Conservation (phyloP, 2,329 filamentous ascomycete species). For the Botrytis tulipae region DNA sequence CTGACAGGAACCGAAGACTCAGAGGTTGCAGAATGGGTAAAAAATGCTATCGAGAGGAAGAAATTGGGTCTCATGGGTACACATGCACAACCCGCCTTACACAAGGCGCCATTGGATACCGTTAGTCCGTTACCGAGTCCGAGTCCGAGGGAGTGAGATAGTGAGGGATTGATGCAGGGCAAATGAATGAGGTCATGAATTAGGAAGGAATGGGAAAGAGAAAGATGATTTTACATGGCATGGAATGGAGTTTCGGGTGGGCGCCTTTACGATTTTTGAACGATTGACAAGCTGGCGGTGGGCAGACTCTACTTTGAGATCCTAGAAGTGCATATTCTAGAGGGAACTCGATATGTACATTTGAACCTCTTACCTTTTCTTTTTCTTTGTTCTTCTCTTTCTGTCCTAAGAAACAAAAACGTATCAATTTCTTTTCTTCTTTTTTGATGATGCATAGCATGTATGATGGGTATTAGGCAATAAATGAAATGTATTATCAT, state of each 20-base stretch:
- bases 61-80: constrained; percentile 54
- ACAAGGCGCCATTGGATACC: constrained; percentile 79
- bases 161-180: not conserved
- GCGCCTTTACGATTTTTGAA: not conserved
- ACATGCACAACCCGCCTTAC: constrained; percentile 72
- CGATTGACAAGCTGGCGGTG: not conserved
- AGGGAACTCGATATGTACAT: not conserved
- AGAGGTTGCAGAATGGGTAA: constrained; percentile 87
- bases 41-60: constrained; percentile 64
- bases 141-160: constrained; percentile 19
- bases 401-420: not conserved
- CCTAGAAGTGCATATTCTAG: not conserved
- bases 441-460: not conserved
- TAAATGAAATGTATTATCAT: not conserved
- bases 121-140: constrained; percentile 50
- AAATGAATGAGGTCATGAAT: not conserved
- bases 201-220: not conserved
- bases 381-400: not conserved
- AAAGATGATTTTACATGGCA: constrained; percentile 4
- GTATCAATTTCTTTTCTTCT: not conserved
- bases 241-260: not conserved
- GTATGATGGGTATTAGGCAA: not conserved
- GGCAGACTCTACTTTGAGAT: not conserved
- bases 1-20: constrained; percentile 54
- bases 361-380: not conserved